Evolutionary conservation across 306 rosid genomes (phyloP).

Genomic region (Cicer pinnatifidum): DNA sequence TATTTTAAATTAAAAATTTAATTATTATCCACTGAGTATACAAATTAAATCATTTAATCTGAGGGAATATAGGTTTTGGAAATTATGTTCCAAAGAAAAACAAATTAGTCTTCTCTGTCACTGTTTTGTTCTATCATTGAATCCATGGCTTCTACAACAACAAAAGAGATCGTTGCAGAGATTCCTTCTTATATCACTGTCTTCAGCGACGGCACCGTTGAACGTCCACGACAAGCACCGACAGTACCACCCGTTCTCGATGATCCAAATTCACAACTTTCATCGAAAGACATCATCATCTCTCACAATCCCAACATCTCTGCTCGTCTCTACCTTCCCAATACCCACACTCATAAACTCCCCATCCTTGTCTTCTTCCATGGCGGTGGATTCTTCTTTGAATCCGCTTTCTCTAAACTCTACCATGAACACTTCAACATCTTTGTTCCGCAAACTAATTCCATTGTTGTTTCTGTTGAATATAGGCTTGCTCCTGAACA

Average conservation of each 20-base stretch:
- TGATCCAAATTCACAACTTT: conserved; percentile 28
- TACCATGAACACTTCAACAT: conserved; percentile 44
- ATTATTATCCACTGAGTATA: too few species aligned
- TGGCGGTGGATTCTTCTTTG: conserved; percentile 50
- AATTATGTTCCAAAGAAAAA: too few species aligned
- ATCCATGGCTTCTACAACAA: conserved; percentile 24
- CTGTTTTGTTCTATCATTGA: not conserved
- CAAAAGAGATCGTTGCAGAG: not conserved
- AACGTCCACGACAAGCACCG: conserved; percentile 33
- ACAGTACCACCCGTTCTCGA: conserved; percentile 37
- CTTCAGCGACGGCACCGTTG: conserved; percentile 45
- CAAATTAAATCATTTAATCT: too few species aligned
- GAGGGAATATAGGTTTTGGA: too few species aligned
- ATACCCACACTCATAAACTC: conserved; percentile 32
- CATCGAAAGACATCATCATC: conserved; percentile 34
- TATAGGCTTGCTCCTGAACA: conserved; percentile 56
- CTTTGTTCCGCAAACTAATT: conserved; percentile 41
- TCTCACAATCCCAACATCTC: conserved; percentile 38
- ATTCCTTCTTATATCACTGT: conserved; percentile 18
- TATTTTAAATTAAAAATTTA: too few species aligned
- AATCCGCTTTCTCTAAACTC: conserved; percentile 46
- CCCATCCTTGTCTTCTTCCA: conserved; percentile 59
- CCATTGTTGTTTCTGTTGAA: conserved; percentile 53
- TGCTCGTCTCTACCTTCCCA: conserved; percentile 47
- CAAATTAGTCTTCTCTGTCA: not conserved